phyloP scores from a whole-genome alignment of 129 eudicot genomes.

The Artemisia annua region DNA sequence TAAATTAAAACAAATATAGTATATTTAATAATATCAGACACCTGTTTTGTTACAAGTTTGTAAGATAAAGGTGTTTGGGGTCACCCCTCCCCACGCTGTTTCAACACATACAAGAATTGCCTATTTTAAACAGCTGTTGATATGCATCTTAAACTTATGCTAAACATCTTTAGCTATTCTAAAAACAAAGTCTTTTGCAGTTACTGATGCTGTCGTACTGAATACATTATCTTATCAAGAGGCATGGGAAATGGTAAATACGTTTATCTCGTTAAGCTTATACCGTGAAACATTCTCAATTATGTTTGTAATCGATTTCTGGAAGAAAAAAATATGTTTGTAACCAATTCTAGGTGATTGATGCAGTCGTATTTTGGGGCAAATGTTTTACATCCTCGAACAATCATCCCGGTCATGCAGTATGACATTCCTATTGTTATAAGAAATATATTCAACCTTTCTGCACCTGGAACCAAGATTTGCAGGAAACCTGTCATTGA shows the following conservation, averaged over 20 bases:
- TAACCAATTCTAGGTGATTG: conserved; percentile 38
- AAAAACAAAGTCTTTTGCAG: conserved; percentile 47
- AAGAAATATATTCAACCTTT: conserved; percentile 90
- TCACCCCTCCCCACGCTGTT: no score
- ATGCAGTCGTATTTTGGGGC: conserved; percentile 99
- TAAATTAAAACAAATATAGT: not conserved
- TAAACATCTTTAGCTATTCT: conserved; percentile 23
- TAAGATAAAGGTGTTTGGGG: no score
- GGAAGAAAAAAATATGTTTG: no score
- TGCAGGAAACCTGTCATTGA: conserved; percentile 52
- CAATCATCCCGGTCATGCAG: conserved; percentile 96
- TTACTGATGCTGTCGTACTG: conserved; percentile 93
- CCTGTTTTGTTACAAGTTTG: not conserved
- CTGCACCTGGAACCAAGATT: conserved; percentile 97
- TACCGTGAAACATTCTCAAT: conserved; percentile 16
- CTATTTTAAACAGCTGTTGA: conserved; percentile 3
- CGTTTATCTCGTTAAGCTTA: conserved; percentile 17
- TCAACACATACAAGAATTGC: no score
- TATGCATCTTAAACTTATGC: conserved; percentile 6
- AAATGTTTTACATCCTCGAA: conserved; percentile 97
- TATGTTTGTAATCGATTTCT: conserved; percentile 12
- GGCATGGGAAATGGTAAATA: conserved; percentile 98
- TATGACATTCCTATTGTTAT: conserved; percentile 95
- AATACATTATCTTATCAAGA: conserved; percentile 87
- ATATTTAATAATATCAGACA: conserved; percentile 1